Evolutionary conservation across 225 moss, liverwort and hornwort genomes (phyloP).

Genomic region (Climacium dendroides): DNA sequence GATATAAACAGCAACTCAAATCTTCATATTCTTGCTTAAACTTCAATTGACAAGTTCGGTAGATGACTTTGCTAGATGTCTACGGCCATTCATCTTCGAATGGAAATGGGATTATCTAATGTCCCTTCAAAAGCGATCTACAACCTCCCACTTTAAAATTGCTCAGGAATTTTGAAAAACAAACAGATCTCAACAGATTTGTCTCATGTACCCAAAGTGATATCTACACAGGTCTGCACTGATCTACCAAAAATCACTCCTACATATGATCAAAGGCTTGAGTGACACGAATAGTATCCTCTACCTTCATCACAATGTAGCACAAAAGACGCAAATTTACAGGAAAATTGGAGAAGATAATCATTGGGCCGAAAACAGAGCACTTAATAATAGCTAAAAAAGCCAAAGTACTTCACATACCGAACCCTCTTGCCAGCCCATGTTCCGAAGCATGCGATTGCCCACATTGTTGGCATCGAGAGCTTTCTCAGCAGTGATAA

Average conservation of each 20-base stretch:
- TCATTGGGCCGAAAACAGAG: not conserved
- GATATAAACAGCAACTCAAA: not conserved
- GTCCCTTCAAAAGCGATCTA: not conserved
- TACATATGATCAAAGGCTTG: not conserved
- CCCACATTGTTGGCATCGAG: constrained; percentile 88
- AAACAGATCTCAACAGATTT: no score
- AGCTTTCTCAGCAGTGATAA: constrained; percentile 84
- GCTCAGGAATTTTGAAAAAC: not conserved
- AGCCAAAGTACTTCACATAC: constrained; percentile 21
- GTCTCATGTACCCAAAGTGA: not conserved
- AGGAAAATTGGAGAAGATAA: not conserved
- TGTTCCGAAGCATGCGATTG: constrained; percentile 97
- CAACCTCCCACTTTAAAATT: not conserved
- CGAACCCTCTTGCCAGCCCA: constrained; percentile 99
- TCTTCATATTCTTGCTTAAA: not conserved
- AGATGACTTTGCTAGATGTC: not conserved
- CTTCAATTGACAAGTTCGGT: not conserved
- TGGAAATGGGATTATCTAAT: not conserved
- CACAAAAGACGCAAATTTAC: not conserved
- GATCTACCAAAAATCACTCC: not conserved
- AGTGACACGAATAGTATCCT: not conserved
- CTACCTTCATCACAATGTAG: not conserved
- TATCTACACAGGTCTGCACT: not conserved
- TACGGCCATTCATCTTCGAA: not conserved
- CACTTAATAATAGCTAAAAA: not conserved